Base-by-base conservation (phyloP, 2,329 filamentous ascomycete genomes). In the Truncatella angustata region DNA sequence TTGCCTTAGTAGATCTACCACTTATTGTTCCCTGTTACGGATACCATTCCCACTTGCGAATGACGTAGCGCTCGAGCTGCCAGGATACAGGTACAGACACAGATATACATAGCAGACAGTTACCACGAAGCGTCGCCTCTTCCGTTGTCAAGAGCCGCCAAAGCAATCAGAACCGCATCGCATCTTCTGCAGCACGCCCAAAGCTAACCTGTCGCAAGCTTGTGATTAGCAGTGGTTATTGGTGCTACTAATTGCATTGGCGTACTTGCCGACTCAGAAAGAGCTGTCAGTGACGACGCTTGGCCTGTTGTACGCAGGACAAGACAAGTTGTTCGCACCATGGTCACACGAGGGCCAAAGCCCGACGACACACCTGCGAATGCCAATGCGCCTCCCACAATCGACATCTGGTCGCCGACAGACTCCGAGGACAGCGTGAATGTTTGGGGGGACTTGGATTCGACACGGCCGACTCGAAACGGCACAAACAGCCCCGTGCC, bases 321-420 rank as follows among this genome's bases (percentile, higher is more conserved):
- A 26, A 24, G 24, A 4, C 20, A n/a, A n/a, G n/a, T n/a, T n/a
- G 21, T n/a, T n/a, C 20, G n/a, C 60, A 64, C 58, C 44, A 77
- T 76, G 73, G 73, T 76, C 39, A 63, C 68, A 53, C 70, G 71
- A 56, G 75, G 75, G 56, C 64, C 72, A 5, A 49, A 68, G 20
- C 65, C 71, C 34, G 58, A 63, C 16, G 60, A 64, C 50, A 57
- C 62, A 21, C 50, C 58, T 18, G 52, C 60, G 47, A 60, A 65
- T 54, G 57, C 65, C 23, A 56, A 50, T 50, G 52, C 57, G 6
- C 53, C 58, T 28, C 56, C 60, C 16, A 55, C 61, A 45, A 46
- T 62, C 14, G 66, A 66, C 36, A 53, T 63, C 16, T 70, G 65
- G 67, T 61, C 64, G 20, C 60, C 64, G 36, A 60, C 60, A 30